Evolutionary conservation across 2,329 filamentous ascomycete genomes (phyloP).

Genomic region (Nigrospora oryzae): DNA sequence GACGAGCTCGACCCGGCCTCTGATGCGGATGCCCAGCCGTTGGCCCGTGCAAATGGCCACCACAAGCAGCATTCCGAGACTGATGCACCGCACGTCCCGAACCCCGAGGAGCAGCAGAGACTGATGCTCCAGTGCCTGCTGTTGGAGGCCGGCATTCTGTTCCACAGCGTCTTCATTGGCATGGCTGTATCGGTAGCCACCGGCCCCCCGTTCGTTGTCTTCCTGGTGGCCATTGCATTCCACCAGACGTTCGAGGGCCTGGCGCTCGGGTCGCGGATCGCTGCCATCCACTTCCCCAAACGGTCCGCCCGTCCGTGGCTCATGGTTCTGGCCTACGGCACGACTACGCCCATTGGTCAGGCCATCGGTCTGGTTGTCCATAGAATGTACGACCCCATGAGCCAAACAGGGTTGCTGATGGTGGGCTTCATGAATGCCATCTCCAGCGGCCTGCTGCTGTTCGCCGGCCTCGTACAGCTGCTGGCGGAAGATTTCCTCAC

Average conservation of each 20-base stretch:
- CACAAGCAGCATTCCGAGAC: conserved; percentile 14
- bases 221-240: conserved; percentile 73
- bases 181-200: conserved; percentile 80
- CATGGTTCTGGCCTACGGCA: conserved; percentile 70
- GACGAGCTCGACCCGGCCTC: conserved; percentile 47
- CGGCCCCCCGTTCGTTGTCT: conserved; percentile 70
- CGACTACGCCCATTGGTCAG: conserved; percentile 74
- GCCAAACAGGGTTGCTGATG: conserved; percentile 67
- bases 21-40: conserved; percentile 18
- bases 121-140: conserved; percentile 70
- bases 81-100: conserved; percentile 19
- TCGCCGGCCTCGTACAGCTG: conserved; percentile 76
- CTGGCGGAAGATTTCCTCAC: conserved; percentile 77
- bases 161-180: conserved; percentile 79
- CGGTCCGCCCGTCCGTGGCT: conserved; percentile 72
- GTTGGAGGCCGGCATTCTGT: conserved; percentile 75
- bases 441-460: conserved; percentile 70
- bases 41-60: conserved; percentile 10
- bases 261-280: conserved; percentile 76
- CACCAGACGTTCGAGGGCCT: conserved; percentile 87
- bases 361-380: conserved; percentile 74
- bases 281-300: conserved; percentile 69
- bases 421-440: conserved; percentile 86
- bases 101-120: conserved; percentile 52
- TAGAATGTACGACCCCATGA: conserved; percentile 71